Evolutionary conservation across 345 rosid genomes (phyloP), one percentile per base, ranked within the genome.

Genomic region (Pistacia integerrima): DNA sequence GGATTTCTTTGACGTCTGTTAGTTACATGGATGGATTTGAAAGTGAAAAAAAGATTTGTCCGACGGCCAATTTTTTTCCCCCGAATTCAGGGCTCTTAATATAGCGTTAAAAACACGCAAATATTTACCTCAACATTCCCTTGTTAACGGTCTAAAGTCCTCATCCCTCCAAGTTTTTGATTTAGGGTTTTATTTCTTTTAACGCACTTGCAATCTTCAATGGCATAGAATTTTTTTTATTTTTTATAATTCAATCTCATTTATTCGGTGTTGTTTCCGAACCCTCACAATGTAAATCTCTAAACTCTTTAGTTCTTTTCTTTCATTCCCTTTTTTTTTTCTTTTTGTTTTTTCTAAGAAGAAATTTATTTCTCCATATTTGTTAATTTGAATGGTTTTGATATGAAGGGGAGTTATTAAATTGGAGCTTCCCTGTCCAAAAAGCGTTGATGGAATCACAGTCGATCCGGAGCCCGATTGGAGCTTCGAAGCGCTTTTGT

Each of bases 391-490:
- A 17, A 54, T 12, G 69, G 1, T 57, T 51, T 4, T 57, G n/a
- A 13, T 20, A 3, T 46, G 17, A 83, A 94, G 97, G 99, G 93
- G 88, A 51, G 81, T 78, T 63, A 67, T 90, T 73, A 81, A 79
- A 35, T 80, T 94, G 85, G 92, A 91, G 59, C 86, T 88, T 80
- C 92, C 78, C 18, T 87, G 90, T 49, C 93, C 91, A 0, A 84
- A 74, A 38, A 88, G 64, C 3, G 89, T 90, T 13, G 81, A 90
- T 70, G 93, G 89, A 64, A 82, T 93, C 72, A 75, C 82, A 7
- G 75, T 80, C 48, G 99, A 95, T 30, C 99, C 97, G 1, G 89
- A 92, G 13, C 91, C 93, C 5, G 79, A 95, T 73, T 95, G 98
- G 99, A 86, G 85, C 76, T 88, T 93, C 33, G 79, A 82, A 52